Base-by-base conservation (phyloP, 2,329 filamentous ascomycete species). In the Trichoderma sp. region DNA sequence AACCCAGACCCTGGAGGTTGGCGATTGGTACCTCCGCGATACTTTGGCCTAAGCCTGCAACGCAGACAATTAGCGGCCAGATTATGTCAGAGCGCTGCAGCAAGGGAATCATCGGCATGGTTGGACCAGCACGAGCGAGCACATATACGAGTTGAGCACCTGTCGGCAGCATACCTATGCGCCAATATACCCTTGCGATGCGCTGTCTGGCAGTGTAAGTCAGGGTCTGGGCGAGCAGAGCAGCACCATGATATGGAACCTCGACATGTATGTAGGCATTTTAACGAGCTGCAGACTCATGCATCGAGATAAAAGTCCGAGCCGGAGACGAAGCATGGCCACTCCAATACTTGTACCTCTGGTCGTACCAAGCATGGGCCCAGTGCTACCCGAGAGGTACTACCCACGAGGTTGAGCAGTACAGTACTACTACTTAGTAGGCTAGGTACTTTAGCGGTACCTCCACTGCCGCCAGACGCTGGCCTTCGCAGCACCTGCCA, bases 251-350 rank as follows among this genome's bases (percentile, higher is more conserved):
- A 43, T 43, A 43, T 43, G 39, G 39, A 24, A 24, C n/a, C 21
- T 24, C n/a, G 10, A 24, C 5, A 24, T 21, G 46, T 49, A 49
- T 49, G 52, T 18, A 34, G 32, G 32, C 32, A 55, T 32, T 28
- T 30, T n/a, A 64, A 55, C 10, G 24, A 49, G 26, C 18, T 39
- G 39, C 58, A 60, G 58, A 51, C 32, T 34, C 32, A 34, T 64
- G 49, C 60, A 43, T 64, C 37, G 34, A 46, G 26, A 65, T 56
- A 66, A 56, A 49, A 66, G 52, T 66, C 61, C 61, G 52, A 64
- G 60, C 60, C 49, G 60, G 32, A 43, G 39, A 55, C 49, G 18
- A 64, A 54, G n/a, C 51, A 54, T 54, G 11, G 18, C 32, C 32
- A 32, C 32, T 32, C n/a, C n/a, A n/a, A n/a, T n/a, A n/a, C n/a